These are phyloP conservation scores for Calonectria multiphialidica DNA, from an alignment of 2,329 filamentous ascomycete genomes.

Conservation along the genomic window DNA sequence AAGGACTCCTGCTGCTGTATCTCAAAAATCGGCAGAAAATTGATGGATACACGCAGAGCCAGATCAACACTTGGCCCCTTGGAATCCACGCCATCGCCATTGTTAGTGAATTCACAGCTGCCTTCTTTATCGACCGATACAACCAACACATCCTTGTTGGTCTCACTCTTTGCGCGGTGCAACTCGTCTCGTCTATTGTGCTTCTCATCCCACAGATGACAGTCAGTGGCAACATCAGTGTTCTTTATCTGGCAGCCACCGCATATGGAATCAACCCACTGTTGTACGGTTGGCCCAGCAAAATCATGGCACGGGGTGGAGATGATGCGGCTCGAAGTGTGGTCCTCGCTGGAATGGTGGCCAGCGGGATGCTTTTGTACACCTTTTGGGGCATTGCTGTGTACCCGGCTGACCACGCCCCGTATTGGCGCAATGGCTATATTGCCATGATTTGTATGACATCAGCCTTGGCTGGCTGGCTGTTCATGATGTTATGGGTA, in stretches of 20 bases:
- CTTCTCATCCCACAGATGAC: slow-evolving; percentile 36
- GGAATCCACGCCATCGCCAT: slow-evolving; percentile 42
- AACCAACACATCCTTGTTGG: slow-evolving; percentile 21
- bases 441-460: slow-evolving; percentile 41
- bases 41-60: slow-evolving; percentile 35
- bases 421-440: slow-evolving; percentile 52
- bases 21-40: slow-evolving; percentile 37
- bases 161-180: slow-evolving; percentile 25
- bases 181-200: slow-evolving; percentile 31
- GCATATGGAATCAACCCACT: slow-evolving; percentile 42
- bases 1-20: slow-evolving; percentile 42
- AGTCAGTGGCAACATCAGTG: slow-evolving; percentile 32
- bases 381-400: slow-evolving; percentile 60
- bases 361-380: slow-evolving; percentile 53
- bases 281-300: slow-evolving; percentile 42
- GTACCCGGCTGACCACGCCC: slow-evolving; percentile 56
- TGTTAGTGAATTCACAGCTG: slow-evolving; percentile 33
- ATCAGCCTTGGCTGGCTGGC: slow-evolving; percentile 14
- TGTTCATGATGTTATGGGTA: slow-evolving; percentile 22
- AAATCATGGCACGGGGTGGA: slow-evolving; percentile 32
- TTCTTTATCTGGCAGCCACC: slow-evolving; percentile 37
- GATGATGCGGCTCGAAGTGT: slow-evolving; percentile 57
- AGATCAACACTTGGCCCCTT: slow-evolving; percentile 43
- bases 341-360: slow-evolving; percentile 55
- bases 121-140: slow-evolving; percentile 37